Base-by-base conservation (phyloP, 1,284 basidiomycete genomes). In the Trichosporon sp. region DNA sequence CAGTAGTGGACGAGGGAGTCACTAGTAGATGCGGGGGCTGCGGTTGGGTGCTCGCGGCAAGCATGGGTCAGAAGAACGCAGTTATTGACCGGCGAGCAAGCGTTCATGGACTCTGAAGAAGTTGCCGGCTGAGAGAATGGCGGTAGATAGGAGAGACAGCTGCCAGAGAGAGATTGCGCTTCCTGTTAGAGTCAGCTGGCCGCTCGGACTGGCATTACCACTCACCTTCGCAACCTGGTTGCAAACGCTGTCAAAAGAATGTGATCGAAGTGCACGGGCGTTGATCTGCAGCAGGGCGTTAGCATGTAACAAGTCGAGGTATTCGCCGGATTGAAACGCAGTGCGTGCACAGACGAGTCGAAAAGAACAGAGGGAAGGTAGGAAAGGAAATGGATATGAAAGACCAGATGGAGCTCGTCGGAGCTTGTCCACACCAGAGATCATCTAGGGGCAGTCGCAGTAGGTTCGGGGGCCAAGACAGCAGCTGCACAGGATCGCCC, bases 11-110 rank as follows among this genome's bases (percentile, higher is more conserved):
- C 49, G 49, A 52, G 14, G 49, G 49, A 7, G 49, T 52, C 49
- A 52, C 49, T 27, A 52, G 16, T n/a, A 52, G 49, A 52, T 52
- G 49, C 49, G 49, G 49, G 49, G 49, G 49, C 49, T 52, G 49
- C 27, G 49, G 49, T 52, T 52, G 49, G 4, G 49, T 52, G 49
- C 49, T 52, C 49, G 49, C 49, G 27, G 49, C 49, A 31, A 52
- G 49, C 49, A 52, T 52, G 25, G 16, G 49, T 29, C 14, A 21
- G 10, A n/a, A n/a, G 25, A 3, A 5, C 49, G 21, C 27, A 29
- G 27, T 29, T 4, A 25, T 52, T 6, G 25, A 9, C 27, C 49
- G 49, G 16, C 49, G 25, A 52, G 23, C 27, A 31, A n/a, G n/a
- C 49, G 49, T 29, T 52, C 49, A 52, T 52, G 49, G 49, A 52